Evolutionary conservation across 2,329 filamentous ascomycete genomes (phyloP), one percentile per base, ranked within the genome.

Genomic region (Colletotrichum sp.): DNA sequence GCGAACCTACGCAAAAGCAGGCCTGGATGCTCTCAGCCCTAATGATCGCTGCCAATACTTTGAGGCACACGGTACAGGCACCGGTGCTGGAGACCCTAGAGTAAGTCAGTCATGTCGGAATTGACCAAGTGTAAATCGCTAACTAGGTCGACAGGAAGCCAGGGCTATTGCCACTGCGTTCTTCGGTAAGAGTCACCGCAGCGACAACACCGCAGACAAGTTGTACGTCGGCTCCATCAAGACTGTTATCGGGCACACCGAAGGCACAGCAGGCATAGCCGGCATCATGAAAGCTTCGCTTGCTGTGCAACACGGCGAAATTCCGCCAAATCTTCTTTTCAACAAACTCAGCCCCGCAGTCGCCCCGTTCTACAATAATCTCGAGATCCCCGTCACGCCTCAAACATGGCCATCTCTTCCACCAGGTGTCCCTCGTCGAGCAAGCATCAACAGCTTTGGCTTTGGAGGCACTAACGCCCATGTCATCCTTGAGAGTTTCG

Each of bases 391-490:
- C 0, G 79, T 77, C 0, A 21, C 34, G 15, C n/a, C 55, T 4
- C 72, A 9, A 3, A 32, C 69, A 3, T 81, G 80, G 81, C 80
- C 80, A 24, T 21, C 18, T 5, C 57, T 72, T 28, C 65, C 65
- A 3, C n/a, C 39, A 1, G 66, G 65, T 24, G 57, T 68, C 6
- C 57, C 66, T 16, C 65, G 55, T 15, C 55, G 55, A 26, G 55
- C 55, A 59, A 59, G 55, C 3, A 59, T 59, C 21, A 59, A 59
- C 62, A 85, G 83, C 16, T 88, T 88, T 71, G 87, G 87, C 3
- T 88, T 86, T 34, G 87, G 87, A 15, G 87, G 87, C 59, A 84
- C 85, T 16, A 88, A 88, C 73, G 84, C 84, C 0, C 87, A 89
- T 75, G 80, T 81, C 10, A 84, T 88, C 13, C 75, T 89, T 64